phyloP scores from a whole-genome alignment of 2,329 filamentous ascomycete species.

The Trichoderma asperellum region DNA sequence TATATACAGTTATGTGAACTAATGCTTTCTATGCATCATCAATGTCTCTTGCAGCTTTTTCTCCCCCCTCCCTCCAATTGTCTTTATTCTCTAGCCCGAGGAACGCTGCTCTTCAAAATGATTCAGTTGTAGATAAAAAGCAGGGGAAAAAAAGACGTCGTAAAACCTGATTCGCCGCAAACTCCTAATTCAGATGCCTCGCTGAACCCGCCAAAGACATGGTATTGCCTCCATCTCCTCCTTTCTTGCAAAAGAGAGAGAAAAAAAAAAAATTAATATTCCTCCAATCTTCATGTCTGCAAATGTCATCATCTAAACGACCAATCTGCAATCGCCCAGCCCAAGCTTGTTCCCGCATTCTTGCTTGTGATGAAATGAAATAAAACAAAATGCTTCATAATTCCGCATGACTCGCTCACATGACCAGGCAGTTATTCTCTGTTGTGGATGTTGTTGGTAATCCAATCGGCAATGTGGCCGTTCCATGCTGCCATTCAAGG shows the following conservation, averaged over 20 bases:
- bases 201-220: slow-evolving; percentile 20
- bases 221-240: slow-evolving; percentile 9
- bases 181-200: slow-evolving; percentile 26
- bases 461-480: slow-evolving; percentile 41
- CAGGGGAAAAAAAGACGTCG: background rate
- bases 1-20: slow-evolving; percentile 35
- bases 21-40: slow-evolving; percentile 25
- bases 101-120: slow-evolving; percentile 13
- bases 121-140: background rate
- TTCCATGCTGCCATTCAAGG: slow-evolving; percentile 60
- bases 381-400: background rate
- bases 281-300: background rate
- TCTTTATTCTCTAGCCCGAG: background rate
- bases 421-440: slow-evolving; percentile 46
- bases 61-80: background rate
- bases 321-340: background rate
- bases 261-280: background rate
- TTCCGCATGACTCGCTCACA: slow-evolving; percentile 46
- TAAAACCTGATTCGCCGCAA: slow-evolving; percentile 24
- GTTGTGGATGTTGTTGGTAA: slow-evolving; percentile 36
- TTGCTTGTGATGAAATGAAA: background rate
- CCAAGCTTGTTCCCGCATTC: background rate
- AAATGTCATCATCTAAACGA: background rate
- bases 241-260: background rate
- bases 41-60: slow-evolving; percentile 14